Percentiles rank a stretch among this genome's conserved stretches.
Conservation (phyloP, 108 stramenopile species). For the Mediolabrus comicus region DNA sequence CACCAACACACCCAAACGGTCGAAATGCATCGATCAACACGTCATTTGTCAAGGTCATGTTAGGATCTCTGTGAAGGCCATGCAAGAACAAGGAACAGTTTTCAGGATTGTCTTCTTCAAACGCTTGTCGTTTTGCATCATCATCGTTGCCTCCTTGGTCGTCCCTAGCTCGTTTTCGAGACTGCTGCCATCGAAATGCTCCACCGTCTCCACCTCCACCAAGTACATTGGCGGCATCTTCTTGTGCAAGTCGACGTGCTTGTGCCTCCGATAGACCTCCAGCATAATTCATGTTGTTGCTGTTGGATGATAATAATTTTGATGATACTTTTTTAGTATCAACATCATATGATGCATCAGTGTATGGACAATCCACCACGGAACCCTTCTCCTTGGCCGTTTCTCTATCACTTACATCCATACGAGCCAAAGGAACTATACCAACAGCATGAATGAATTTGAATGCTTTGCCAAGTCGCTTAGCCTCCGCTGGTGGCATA, state of each 20-base stretch:
- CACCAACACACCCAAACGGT: conserved; percentile 42
- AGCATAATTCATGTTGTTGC: not conserved
- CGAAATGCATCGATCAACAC: conserved; percentile 61
- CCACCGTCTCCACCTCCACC: conserved; percentile 16
- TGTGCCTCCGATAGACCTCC: conserved; percentile 62
- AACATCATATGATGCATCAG: conserved; percentile 43
- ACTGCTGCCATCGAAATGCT: conserved; percentile 52
- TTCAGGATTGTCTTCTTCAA: conserved; percentile 56
- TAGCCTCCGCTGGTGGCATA: conserved; percentile 23
- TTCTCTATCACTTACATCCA: conserved; percentile 36
- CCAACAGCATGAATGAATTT: conserved; percentile 91
- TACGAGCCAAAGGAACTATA: conserved; percentile 57
- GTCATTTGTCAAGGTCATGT: conserved; percentile 28
- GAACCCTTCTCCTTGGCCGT: conserved; percentile 29
- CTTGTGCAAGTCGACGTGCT: conserved; percentile 51
- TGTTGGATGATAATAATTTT: not conserved
- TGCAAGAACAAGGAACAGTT: conserved; percentile 71
- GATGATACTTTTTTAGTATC: conserved; percentile 3
- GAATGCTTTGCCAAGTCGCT: conserved; percentile 48
- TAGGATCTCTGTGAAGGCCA: conserved; percentile 79
- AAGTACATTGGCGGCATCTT: conserved; percentile 34
- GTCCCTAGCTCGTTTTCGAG: conserved; percentile 41
- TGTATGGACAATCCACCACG: conserved; percentile 66
- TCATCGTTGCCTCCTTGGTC: conserved; percentile 31
- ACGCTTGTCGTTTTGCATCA: conserved; percentile 23